Evolutionary conservation across 1,284 basidiomycete species (phyloP).

Genomic region (Marasmius oreades): DNA sequence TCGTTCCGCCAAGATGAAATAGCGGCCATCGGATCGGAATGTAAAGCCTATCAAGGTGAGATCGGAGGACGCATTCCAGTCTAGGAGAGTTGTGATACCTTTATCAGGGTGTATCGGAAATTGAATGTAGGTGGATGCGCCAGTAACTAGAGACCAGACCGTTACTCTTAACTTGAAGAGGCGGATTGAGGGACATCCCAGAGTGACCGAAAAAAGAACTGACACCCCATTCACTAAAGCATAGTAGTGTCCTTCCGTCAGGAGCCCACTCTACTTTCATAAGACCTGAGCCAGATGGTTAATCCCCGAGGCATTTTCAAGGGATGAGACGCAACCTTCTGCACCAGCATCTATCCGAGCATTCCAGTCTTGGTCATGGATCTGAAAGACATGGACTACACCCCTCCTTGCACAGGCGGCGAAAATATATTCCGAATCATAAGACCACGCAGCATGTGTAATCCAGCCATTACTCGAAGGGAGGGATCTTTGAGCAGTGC

Average conservation of each 20-base stretch:
- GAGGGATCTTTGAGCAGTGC: too few species aligned
- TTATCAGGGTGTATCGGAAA: slow-evolving; percentile 74
- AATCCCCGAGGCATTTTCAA: slow-evolving; percentile 1
- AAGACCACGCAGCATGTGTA: slow-evolving; percentile 78
- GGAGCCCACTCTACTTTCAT: slow-evolving; percentile 83
- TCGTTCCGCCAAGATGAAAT: slow-evolving; percentile 79
- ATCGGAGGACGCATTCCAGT: not conserved
- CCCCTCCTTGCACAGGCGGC: slow-evolving; percentile 67
- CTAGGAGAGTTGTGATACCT: slow-evolving; percentile 26
- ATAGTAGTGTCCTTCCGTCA: slow-evolving; percentile 75
- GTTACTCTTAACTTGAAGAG: slow-evolving; percentile 67
- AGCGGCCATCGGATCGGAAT: slow-evolving; percentile 75
- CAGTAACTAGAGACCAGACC: slow-evolving; percentile 73
- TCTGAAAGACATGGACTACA: slow-evolving; percentile 67
- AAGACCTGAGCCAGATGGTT: slow-evolving; percentile 41
- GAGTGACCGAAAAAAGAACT: slow-evolving; percentile 36
- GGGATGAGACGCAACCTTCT: slow-evolving; percentile 46
- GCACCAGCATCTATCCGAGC: slow-evolving; percentile 71
- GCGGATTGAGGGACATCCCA: not conserved
- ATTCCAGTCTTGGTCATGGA: slow-evolving; percentile 71
- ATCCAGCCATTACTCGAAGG: slow-evolving; percentile 48
- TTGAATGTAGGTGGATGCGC: slow-evolving; percentile 71
- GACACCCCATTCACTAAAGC: slow-evolving; percentile 87
- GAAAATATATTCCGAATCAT: slow-evolving; percentile 78
- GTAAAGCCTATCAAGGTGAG: slow-evolving; percentile 59